Percentiles rank a stretch among this genome's conserved stretches.
Conservation (phyloP, 192 early-diverging fungal genomes). For the Coemansia furcata region DNA sequence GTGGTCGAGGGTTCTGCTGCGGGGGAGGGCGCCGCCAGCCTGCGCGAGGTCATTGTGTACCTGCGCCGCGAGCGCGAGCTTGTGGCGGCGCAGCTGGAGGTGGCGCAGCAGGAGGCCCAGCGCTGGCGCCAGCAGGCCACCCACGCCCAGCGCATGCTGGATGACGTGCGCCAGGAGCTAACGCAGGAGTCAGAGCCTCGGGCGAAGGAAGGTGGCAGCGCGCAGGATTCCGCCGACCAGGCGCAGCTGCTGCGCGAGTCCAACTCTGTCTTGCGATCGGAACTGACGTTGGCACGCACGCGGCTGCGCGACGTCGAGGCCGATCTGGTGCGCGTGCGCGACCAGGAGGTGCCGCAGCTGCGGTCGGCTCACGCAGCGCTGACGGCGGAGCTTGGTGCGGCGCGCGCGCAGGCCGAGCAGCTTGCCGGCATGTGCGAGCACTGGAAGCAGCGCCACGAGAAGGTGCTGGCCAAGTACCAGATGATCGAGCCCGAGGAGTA, state of each 20-base stretch:
- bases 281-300: constrained; percentile 40
- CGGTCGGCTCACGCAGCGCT: constrained; percentile 39
- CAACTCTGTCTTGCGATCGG: constrained; percentile 68
- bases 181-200: neutral
- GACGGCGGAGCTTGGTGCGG: constrained; percentile 61
- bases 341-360: constrained; percentile 55
- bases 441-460: constrained; percentile 71
- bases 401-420: constrained; percentile 52
- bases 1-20: constrained; percentile 3
- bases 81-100: constrained; percentile 62
- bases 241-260: constrained; percentile 71
- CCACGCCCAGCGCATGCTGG: constrained; percentile 63
- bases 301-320: constrained; percentile 31
- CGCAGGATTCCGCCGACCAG: constrained; percentile 34
- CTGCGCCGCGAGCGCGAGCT: constrained; percentile 75
- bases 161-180: constrained; percentile 63
- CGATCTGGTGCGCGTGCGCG: constrained; percentile 57
- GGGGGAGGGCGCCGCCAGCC: neutral
- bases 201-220: no score
- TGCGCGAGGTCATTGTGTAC: constrained; percentile 64
- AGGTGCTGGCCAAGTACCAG: constrained; percentile 75
- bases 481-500: constrained; percentile 79
- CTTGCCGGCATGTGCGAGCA: constrained; percentile 63
- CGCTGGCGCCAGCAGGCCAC: constrained; percentile 63
- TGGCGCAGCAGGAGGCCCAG: constrained; percentile 65